These are phyloP conservation scores for Stentor coeruleus DNA, from an alignment of 73 alveolate genomes.

Conservation along the genomic window DNA sequence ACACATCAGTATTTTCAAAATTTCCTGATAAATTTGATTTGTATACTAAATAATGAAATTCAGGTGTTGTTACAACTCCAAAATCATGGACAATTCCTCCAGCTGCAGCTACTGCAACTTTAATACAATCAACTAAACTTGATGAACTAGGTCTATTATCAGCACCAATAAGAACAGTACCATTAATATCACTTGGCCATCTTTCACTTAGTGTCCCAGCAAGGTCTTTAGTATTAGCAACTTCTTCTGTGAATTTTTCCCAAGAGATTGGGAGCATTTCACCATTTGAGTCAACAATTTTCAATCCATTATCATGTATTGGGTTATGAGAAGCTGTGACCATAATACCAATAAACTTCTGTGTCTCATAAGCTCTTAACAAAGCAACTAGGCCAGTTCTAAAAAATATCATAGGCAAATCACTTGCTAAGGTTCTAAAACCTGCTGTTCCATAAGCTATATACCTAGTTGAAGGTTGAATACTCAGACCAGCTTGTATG, in stretches of 20 bases:
- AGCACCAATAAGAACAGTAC: slow-evolving; percentile 48
- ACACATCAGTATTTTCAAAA: not conserved
- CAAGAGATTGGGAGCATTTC: slow-evolving; percentile 68
- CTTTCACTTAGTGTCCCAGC: slow-evolving; percentile 37
- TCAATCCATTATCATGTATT: slow-evolving; percentile 78
- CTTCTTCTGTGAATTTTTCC: slow-evolving; percentile 64
- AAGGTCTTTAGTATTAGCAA: slow-evolving; percentile 64
- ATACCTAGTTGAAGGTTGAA: not conserved
- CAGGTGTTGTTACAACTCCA: slow-evolving; percentile 77
- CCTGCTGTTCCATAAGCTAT: slow-evolving; percentile 76
- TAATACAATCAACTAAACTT: slow-evolving; percentile 31
- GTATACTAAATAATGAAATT: slow-evolving; percentile 46
- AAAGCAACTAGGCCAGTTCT: slow-evolving; percentile 77
- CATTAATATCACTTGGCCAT: slow-evolving; percentile 39
- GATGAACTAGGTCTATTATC: slow-evolving; percentile 72
- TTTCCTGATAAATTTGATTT: slow-evolving; percentile 26
- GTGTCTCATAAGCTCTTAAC: slow-evolving; percentile 51
- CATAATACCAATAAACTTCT: slow-evolving; percentile 80
- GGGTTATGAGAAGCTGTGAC: slow-evolving; percentile 93
- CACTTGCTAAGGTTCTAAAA: slow-evolving; percentile 58
- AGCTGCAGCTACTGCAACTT: slow-evolving; percentile 37
- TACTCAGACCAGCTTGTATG: not conserved
- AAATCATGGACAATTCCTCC: slow-evolving; percentile 38
- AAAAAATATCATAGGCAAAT: slow-evolving; percentile 58
- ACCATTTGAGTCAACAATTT: slow-evolving; percentile 74